Base-by-base conservation (phyloP, 371 early-diverging fungal genomes). In the Apophysomyces ossiformis region DNA sequence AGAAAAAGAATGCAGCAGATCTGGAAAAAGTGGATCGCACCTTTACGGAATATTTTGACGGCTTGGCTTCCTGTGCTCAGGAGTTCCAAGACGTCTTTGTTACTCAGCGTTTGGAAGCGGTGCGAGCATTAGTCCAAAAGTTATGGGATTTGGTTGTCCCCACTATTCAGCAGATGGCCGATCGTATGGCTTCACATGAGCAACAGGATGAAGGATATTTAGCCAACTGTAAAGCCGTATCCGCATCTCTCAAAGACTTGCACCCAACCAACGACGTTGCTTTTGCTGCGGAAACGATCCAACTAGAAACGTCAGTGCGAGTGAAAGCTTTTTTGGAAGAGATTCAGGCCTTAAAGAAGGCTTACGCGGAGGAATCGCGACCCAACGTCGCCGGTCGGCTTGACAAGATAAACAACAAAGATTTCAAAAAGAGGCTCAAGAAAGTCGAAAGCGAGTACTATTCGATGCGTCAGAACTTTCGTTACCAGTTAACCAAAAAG, bases 361-460 rank as follows among this genome's bases (percentile, higher is more conserved):
- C 41, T 13, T 63, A 58, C 37, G 57, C 43, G 5, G 62, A 43
- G 9, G 82, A 86, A 39, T 77, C 83, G 0, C 76, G 75, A 47
- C 68, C 72, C 45, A 85, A 83, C 1, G 80, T 81, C n/a, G 77
- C 80, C 45, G 76, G 83, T 5, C 74, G 88, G 61, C 74, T 89
- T 9, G 90, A 89, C 37, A 84, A 82, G 60, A 78, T 88, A 1
- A 79, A 75, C 26, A 83, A 89, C 67, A 89, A 88, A 70, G 91
- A 91, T 35, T 86, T 89, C 67, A 77, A 84, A 35, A 79, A 85
- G 64, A 68, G 81, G 46, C 67, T 90, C 59, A 85, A 84, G 58
- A 82, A 83, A 45, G 73, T 88, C 15, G 91, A 90, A 41, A 60
- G 45, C 32, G 64, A 61, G 18, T 70, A 72, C 38, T 46, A 66